Percentiles rank a stretch among this genome's conserved stretches.
Conservation (phyloP, 371 early-diverging fungal species). For the Saksenaea vasiformis region DNA sequence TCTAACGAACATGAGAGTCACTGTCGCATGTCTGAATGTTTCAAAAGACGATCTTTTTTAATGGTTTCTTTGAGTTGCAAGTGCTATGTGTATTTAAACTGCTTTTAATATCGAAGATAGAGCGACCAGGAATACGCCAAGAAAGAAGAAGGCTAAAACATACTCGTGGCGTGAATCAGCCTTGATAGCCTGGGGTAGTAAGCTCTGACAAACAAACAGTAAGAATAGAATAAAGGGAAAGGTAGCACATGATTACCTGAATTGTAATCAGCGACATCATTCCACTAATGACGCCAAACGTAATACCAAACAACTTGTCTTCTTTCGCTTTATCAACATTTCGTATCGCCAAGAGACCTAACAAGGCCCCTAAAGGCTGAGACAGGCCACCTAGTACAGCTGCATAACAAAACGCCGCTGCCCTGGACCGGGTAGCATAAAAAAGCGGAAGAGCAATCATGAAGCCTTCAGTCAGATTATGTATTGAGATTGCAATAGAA, state of each 20-base stretch:
- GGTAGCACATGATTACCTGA: conserved; percentile 27
- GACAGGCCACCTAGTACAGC: conserved; percentile 67
- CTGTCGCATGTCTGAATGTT: background rate
- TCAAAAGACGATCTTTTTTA: background rate
- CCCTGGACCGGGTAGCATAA: conserved; percentile 65
- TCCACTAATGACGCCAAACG: conserved; percentile 63
- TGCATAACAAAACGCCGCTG: conserved; percentile 62
- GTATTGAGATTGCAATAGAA: conserved; percentile 74
- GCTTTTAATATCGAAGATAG: conserved; percentile 37
- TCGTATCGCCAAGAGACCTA: conserved; percentile 50
- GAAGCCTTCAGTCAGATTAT: conserved; percentile 82
- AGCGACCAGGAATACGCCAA: conserved; percentile 53
- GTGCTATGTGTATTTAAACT: conserved; percentile 4
- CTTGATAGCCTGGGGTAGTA: conserved; percentile 57
- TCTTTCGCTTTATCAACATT: conserved; percentile 47
- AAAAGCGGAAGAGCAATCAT: conserved; percentile 77
- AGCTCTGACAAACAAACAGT: conserved; percentile 28
- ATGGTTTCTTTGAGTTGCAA: background rate
- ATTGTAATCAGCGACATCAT: conserved; percentile 70
- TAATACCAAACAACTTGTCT: conserved; percentile 50
- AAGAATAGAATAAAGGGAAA: conserved; percentile 3
- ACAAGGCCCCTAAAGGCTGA: conserved; percentile 60
- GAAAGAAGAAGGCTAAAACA: conserved; percentile 53
- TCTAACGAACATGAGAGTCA: background rate
- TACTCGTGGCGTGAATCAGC: conserved; percentile 39